Percentiles rank a stretch among this genome's conserved stretches.
phyloP scores from a whole-genome alignment of 2,329 filamentous ascomycete species.

The Alternaria triticimaculans region DNA sequence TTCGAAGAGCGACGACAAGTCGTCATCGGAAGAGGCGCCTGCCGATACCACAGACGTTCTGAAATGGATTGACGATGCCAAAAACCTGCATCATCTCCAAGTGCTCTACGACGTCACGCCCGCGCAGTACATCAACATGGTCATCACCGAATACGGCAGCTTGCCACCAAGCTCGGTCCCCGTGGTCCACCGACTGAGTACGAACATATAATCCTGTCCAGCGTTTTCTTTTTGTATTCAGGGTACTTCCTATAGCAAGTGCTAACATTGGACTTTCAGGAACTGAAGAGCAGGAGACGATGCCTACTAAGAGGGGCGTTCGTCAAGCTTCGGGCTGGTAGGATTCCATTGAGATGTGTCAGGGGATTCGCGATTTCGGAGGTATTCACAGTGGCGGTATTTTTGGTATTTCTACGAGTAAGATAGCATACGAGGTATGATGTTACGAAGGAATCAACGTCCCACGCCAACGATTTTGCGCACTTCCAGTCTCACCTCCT shows the following conservation, averaged over 20 bases:
- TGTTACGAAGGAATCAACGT: not conserved
- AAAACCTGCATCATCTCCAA: conserved; percentile 67
- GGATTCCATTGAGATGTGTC: not conserved
- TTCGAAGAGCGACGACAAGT: conserved; percentile 34
- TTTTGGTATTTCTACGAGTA: not conserved
- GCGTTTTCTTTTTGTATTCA: conserved; percentile 14
- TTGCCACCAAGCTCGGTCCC: conserved; percentile 87
- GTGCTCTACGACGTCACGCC: conserved; percentile 93
- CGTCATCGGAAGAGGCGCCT: conserved; percentile 21
- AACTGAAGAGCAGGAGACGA: conserved; percentile 18
- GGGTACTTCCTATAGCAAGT: not conserved
- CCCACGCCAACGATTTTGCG: not conserved
- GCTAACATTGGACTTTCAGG: conserved; percentile 17
- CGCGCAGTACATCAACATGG: conserved; percentile 82
- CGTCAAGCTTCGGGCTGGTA: conserved; percentile 14
- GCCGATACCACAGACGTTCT: conserved; percentile 40
- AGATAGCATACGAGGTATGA: not conserved
- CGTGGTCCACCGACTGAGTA: conserved; percentile 67
- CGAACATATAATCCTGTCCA: conserved; percentile 37
- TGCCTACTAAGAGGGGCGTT: conserved; percentile 12
- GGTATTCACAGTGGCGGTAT: not conserved
- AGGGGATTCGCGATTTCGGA: not conserved
- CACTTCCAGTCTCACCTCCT: not conserved
- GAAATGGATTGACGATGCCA: conserved; percentile 46
- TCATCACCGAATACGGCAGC: conserved; percentile 90